phyloP scores from a whole-genome alignment of 345 rosid genomes.

The Pelargonium nanum region DNA sequence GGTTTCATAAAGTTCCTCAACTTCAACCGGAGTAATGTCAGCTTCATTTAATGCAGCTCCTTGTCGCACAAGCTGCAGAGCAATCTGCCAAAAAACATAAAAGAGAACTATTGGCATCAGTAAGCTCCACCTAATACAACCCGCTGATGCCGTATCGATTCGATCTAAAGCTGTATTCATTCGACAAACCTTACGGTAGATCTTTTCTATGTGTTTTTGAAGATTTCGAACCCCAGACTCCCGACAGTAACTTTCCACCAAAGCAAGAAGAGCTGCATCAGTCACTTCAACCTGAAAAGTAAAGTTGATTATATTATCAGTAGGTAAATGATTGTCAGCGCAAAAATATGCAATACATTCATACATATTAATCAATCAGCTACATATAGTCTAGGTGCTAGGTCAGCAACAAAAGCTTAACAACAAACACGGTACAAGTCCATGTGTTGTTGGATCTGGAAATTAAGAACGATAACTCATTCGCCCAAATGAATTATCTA shows the following conservation, averaged over 20 bases:
- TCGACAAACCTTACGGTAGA: conserved; percentile 80
- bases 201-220: conserved; percentile 97
- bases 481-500: no score
- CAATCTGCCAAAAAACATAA: conserved; percentile 42
- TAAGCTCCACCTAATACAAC: no score
- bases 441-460: no score
- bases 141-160: no score
- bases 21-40: conserved; percentile 23
- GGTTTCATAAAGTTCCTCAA: conserved; percentile 14
- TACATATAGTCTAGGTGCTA: no score
- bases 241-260: conserved; percentile 92
- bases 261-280: conserved; percentile 73
- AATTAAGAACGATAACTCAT: no score
- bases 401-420: no score
- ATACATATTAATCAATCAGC: no score
- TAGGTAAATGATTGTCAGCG: background rate
- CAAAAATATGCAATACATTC: no score
- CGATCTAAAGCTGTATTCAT: conserved; percentile 1
- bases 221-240: conserved; percentile 99
- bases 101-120: background rate
- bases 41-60: no score
- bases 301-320: background rate
- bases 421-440: no score
- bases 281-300: conserved; percentile 83
- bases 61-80: conserved; percentile 74